Percentiles rank a stretch among this genome's conserved stretches.
Conservation (phyloP, 495 filamentous ascomycete species). For the Cercophora newfieldiana region DNA sequence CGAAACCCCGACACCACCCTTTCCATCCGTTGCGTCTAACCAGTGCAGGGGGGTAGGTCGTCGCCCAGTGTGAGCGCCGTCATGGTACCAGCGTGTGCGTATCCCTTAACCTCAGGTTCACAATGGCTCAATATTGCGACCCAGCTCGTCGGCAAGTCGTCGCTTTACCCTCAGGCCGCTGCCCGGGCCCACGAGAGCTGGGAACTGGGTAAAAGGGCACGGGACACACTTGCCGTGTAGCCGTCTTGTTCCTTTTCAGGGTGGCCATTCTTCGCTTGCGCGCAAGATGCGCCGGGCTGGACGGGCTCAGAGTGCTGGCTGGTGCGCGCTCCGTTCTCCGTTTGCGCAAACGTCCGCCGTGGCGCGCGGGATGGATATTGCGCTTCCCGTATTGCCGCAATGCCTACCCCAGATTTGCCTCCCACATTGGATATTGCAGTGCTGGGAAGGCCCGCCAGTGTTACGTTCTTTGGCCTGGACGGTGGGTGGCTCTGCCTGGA, state of each 20-base stretch:
- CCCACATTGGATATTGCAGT: background rate
- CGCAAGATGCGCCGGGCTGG: background rate
- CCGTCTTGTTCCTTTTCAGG: conserved; percentile 1
- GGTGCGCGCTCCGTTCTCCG: background rate
- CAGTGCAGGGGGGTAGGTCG: conserved; percentile 18
- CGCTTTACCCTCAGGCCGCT: conserved; percentile 1
- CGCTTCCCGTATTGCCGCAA: conserved; percentile 21
- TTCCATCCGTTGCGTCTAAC: conserved; percentile 18
- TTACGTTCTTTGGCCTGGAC: background rate
- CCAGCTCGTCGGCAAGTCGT: conserved; percentile 5
- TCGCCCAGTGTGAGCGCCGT: conserved; percentile 7
- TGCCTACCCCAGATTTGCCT: conserved; percentile 15
- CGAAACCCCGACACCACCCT: conserved; percentile 21
- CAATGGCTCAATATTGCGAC: conserved; percentile 29
- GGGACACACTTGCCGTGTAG: conserved; percentile 19
- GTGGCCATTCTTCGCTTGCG: conserved; percentile 6
- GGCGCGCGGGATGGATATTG: conserved; percentile 22
- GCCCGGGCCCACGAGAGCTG: background rate
- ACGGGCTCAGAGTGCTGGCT: background rate
- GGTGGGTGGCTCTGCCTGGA: conserved; percentile 2
- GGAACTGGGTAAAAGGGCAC: conserved; percentile 19
- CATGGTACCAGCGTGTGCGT: background rate
- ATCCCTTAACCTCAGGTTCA: background rate
- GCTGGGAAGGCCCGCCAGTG: conserved; percentile 3
- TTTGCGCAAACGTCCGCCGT: conserved; percentile 13